Conservation (phyloP, 176 grass and related monocot species). For the Eremochloa ophiuroides region DNA sequence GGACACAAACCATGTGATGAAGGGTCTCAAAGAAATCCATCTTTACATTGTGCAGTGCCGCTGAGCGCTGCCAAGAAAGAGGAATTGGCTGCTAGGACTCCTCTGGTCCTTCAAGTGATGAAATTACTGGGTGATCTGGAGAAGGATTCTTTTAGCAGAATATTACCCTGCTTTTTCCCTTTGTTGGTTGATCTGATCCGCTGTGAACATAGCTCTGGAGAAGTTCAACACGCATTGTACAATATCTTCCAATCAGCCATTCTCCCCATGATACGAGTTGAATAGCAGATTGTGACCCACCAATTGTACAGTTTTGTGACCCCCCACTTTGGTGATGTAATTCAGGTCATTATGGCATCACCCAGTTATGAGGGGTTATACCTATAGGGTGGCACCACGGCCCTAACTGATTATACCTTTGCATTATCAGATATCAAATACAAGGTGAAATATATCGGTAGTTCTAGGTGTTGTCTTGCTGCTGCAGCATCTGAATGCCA, state of each 20-base stretch:
- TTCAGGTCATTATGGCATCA: neutral
- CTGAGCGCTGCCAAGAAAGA: slow-evolving; percentile 73
- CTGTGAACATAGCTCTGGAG: slow-evolving; percentile 85
- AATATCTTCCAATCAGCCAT: slow-evolving; percentile 76
- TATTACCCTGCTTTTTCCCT: slow-evolving; percentile 70
- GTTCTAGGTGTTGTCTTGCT: slow-evolving; percentile 2
- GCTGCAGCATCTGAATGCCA: neutral
- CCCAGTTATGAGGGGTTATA: neutral
- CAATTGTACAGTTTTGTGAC: slow-evolving; percentile 1
- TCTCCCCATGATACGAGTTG: slow-evolving; percentile 46
- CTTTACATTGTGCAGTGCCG: slow-evolving; percentile 59
- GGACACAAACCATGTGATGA: slow-evolving; percentile 30
- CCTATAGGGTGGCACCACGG: neutral
- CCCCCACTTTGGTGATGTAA: neutral
- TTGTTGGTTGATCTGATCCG: slow-evolving; percentile 78
- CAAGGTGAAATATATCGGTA: slow-evolving; percentile 18
- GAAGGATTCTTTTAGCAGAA: slow-evolving; percentile 61
- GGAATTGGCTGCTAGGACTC: slow-evolving; percentile 73
- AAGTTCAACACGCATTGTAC: slow-evolving; percentile 62
- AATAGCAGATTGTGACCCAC: neutral
- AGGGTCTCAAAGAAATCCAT: neutral
- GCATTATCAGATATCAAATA: neutral
- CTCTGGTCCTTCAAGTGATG: slow-evolving; percentile 65
- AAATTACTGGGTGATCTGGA: slow-evolving; percentile 58
- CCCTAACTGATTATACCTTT: neutral